Evolutionary conservation across 2,329 filamentous ascomycete genomes (phyloP).

Genomic region (Cladorrhinum sp.): DNA sequence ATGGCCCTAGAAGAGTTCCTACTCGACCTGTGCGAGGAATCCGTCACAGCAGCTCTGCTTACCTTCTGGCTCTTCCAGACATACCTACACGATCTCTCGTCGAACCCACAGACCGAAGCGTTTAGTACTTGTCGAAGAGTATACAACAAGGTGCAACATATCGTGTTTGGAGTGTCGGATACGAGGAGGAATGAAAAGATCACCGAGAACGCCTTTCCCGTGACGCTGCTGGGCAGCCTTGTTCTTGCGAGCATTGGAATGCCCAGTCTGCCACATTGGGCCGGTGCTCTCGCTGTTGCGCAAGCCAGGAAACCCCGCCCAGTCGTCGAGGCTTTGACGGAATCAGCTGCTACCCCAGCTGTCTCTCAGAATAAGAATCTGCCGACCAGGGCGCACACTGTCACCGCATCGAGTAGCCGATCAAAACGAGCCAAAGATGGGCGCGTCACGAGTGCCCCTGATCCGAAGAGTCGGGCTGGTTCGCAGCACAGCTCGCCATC

Average conservation of each 20-base stretch:
- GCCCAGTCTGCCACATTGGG: slow-evolving; percentile 72
- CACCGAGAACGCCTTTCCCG: slow-evolving; percentile 75
- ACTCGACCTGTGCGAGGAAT: slow-evolving; percentile 81
- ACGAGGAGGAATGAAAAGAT: slow-evolving; percentile 69
- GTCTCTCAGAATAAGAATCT: slow-evolving; percentile 39
- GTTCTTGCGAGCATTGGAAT: slow-evolving; percentile 73
- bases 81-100: slow-evolving; percentile 76
- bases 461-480: slow-evolving; percentile 31
- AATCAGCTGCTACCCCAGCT: slow-evolving; percentile 41
- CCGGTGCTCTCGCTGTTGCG: slow-evolving; percentile 75
- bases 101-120: slow-evolving; percentile 69
- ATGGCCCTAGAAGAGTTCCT: slow-evolving; percentile 89
- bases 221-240: slow-evolving; percentile 77
- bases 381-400: slow-evolving; percentile 66
- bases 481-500: slow-evolving; percentile 18
- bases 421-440: slow-evolving; percentile 47
- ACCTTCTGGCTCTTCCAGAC: slow-evolving; percentile 91
- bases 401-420: slow-evolving; percentile 49
- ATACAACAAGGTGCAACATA: slow-evolving; percentile 85
- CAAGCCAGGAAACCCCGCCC: slow-evolving; percentile 74
- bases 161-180: slow-evolving; percentile 77
- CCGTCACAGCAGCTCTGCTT: slow-evolving; percentile 77
- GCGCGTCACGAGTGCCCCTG: slow-evolving; percentile 45
- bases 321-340: slow-evolving; percentile 58
- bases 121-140: slow-evolving; percentile 81